Evolutionary conservation across 2,329 filamentous ascomycete genomes (phyloP).

Genomic region (Colletotrichum somersetense): DNA sequence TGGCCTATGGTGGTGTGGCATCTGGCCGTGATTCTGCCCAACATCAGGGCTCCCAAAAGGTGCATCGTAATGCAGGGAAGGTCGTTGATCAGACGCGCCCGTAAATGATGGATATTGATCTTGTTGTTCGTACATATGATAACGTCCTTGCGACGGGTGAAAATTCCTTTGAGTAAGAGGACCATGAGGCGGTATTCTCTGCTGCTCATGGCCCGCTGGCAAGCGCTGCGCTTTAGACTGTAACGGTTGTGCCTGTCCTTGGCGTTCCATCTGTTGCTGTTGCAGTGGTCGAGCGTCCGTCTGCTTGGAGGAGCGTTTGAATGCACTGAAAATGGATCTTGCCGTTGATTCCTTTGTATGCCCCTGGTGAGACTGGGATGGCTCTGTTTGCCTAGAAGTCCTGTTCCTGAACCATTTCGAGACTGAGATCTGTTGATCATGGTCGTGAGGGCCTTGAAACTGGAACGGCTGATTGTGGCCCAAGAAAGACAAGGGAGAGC

Average conservation of each 20-base stretch:
- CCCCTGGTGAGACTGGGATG: conserved; percentile 35
- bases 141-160: conserved; percentile 12
- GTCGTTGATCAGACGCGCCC: conserved; percentile 7
- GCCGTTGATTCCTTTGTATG: conserved; percentile 44
- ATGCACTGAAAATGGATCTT: conserved; percentile 45
- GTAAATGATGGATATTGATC: conserved; percentile 3
- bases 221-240: conserved; percentile 12
- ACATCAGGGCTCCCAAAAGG: conserved; percentile 15
- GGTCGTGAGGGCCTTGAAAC: background rate
- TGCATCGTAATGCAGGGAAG: conserved; percentile 8
- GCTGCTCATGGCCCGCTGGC: conserved; percentile 19
- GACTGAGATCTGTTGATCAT: conserved; percentile 16
- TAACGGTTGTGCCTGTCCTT: background rate
- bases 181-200: conserved; percentile 18
- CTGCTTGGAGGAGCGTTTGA: conserved; percentile 46
- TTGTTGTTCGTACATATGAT: conserved; percentile 31
- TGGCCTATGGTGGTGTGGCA: conserved; percentile 11
- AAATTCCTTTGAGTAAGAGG: conserved; percentile 12
- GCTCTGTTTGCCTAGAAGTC: conserved; percentile 25
- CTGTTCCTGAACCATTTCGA: conserved; percentile 42
- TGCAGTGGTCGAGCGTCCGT: conserved; percentile 41
- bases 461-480: background rate
- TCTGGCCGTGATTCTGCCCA: conserved; percentile 11
- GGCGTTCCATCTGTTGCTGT: conserved; percentile 34
- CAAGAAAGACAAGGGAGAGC: conserved; percentile 1